These are phyloP conservation scores for Mycena olivaceomarginata DNA, from an alignment of 768 basidiomycete genomes.

Conservation along the genomic window DNA sequence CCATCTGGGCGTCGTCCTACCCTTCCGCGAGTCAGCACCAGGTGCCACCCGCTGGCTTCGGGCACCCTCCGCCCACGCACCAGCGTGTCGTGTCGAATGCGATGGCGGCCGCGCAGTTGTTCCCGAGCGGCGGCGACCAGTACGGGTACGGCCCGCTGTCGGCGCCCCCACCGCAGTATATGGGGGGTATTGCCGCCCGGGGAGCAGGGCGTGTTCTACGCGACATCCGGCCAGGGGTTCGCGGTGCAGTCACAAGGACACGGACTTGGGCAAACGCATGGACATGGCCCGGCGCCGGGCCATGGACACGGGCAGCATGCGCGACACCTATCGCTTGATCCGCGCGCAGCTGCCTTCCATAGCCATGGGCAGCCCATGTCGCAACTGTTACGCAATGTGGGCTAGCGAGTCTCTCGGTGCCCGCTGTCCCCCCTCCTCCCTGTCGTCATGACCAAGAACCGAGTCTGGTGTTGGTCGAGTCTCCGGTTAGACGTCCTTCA, in stretches of 20 bases:
- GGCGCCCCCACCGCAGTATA: slow-evolving; percentile 20
- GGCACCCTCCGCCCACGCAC: slow-evolving; percentile 3
- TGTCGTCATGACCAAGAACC: neutral
- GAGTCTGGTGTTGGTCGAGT: slow-evolving; percentile 8
- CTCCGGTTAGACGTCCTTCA: neutral
- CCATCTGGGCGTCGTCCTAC: slow-evolving; percentile 40
- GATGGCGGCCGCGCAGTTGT: slow-evolving; percentile 40
- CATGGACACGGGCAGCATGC: slow-evolving; percentile 11
- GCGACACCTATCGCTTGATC: slow-evolving; percentile 32
- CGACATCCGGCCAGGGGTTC: slow-evolving; percentile 25
- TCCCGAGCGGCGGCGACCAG: slow-evolving; percentile 34
- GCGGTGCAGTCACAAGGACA: neutral
- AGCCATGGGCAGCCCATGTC: slow-evolving; percentile 25
- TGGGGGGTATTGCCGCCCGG: slow-evolving; percentile 10
- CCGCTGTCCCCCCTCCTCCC: neutral
- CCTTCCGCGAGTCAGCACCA: slow-evolving; percentile 15
- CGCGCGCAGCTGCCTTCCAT: slow-evolving; percentile 29
- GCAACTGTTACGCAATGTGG: slow-evolving; percentile 34
- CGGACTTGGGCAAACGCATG: neutral
- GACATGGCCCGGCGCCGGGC: neutral
- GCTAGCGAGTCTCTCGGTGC: slow-evolving; percentile 10
- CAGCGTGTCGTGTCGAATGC: slow-evolving; percentile 37
- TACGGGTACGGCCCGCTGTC: slow-evolving; percentile 34
- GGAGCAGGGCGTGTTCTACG: slow-evolving; percentile 22
- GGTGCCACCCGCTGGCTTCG: neutral